Evolutionary conservation across 2,329 filamentous ascomycete genomes (phyloP).

Genomic region (Pseudonectria buxi): DNA sequence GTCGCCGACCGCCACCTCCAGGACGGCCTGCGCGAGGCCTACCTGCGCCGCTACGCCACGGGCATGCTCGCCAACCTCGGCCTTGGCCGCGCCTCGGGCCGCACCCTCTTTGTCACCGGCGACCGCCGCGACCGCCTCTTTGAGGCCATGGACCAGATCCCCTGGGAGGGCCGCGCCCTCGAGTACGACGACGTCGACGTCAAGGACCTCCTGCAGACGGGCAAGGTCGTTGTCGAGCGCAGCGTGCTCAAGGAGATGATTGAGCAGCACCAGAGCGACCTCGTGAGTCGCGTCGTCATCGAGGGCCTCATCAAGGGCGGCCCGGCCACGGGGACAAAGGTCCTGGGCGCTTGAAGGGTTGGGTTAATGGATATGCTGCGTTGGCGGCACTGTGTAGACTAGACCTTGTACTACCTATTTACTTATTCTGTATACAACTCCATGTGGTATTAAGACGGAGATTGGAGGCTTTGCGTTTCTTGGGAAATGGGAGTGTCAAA

Average conservation of each 20-base stretch:
- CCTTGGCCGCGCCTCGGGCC: slow-evolving; percentile 60
- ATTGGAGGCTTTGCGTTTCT: no score
- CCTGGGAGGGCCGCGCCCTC: slow-evolving; percentile 62
- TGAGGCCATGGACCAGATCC: slow-evolving; percentile 56
- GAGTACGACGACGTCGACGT: slow-evolving; percentile 80
- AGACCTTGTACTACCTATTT: slow-evolving; percentile 23
- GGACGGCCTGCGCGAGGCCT: slow-evolving; percentile 46
- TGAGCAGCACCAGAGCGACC: slow-evolving; percentile 62
- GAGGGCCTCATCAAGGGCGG: slow-evolving; percentile 31
- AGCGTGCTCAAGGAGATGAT: slow-evolving; percentile 71
- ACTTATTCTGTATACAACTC: slow-evolving; percentile 18
- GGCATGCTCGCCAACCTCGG: slow-evolving; percentile 64
- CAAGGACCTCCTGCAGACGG: slow-evolving; percentile 83
- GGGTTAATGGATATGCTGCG: neutral
- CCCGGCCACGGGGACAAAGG: slow-evolving; percentile 32
- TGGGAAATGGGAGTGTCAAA: no score
- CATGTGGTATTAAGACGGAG: slow-evolving; percentile 2
- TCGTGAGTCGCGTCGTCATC: slow-evolving; percentile 43
- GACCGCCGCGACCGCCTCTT: slow-evolving; percentile 56
- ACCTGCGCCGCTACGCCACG: slow-evolving; percentile 55
- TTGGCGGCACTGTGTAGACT: slow-evolving; percentile 15
- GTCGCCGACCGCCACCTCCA: slow-evolving; percentile 35
- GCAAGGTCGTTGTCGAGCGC: slow-evolving; percentile 81
- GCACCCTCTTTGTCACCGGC: slow-evolving; percentile 69
- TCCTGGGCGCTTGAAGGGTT: slow-evolving; percentile 20